A percentile compares a stretch with the other conserved stretches of the same genome.
These are phyloP conservation scores for Didymella glomerata DNA, from an alignment of 2,329 filamentous ascomycete genomes.

Conservation along the genomic window DNA sequence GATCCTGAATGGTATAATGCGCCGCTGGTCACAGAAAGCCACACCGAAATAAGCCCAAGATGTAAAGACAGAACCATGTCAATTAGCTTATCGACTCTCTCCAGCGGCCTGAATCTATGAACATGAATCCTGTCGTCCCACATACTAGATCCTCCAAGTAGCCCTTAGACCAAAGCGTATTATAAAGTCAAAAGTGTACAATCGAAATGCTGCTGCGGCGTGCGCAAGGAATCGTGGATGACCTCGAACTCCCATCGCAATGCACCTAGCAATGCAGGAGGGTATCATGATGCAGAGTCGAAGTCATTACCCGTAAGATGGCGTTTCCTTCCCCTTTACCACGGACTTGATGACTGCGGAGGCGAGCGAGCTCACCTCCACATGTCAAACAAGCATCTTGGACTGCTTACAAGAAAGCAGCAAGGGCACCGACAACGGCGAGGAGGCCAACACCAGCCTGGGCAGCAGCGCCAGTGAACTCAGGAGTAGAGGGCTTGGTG, in stretches of 20 bases:
- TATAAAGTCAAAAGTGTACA: conserved; percentile 45
- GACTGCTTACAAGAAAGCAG: conserved; percentile 51
- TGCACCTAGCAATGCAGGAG: conserved; percentile 36
- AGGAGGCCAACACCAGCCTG: conserved; percentile 62
- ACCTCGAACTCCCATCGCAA: conserved; percentile 45
- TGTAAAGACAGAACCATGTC: conserved; percentile 44
- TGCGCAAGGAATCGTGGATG: conserved; percentile 35
- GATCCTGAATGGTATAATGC: conserved; percentile 9
- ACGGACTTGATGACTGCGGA: conserved; percentile 14
- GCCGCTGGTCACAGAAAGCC: conserved; percentile 8
- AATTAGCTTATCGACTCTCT: conserved; percentile 43
- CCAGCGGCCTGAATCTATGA: conserved; percentile 40
- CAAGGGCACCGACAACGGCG: conserved; percentile 61
- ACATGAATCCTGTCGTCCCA: conserved; percentile 49
- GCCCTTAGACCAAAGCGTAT: conserved; percentile 46
- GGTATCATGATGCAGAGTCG: conserved; percentile 44
- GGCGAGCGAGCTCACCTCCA: conserved; percentile 13
- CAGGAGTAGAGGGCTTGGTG: conserved; percentile 37
- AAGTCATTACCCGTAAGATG: conserved; percentile 46
- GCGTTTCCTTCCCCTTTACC: conserved; percentile 32
- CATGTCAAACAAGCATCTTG: conserved; percentile 27
- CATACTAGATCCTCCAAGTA: conserved; percentile 45
- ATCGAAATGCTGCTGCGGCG: conserved; percentile 47
- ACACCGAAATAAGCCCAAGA: conserved; percentile 7
- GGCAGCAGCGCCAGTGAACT: conserved; percentile 62